Conservation (phyloP, 345 rosid species). For the Populus deltoides region DNA sequence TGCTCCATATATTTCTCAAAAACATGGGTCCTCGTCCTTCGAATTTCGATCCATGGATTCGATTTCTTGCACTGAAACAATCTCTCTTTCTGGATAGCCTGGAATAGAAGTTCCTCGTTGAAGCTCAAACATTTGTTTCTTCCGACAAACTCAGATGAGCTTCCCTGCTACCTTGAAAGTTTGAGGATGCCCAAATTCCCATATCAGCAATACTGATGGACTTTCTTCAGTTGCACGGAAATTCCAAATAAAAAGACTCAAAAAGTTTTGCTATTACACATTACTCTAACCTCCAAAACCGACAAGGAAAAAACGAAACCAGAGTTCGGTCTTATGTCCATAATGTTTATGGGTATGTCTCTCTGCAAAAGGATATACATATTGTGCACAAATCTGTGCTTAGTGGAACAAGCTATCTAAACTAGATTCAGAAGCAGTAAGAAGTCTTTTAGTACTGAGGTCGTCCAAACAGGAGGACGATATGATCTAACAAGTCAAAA, state of each 20-base stretch:
- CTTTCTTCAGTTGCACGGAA: background rate
- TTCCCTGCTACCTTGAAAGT: background rate
- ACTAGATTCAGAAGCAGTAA: background rate
- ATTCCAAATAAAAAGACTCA: background rate
- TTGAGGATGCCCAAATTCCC: background rate
- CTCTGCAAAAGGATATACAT: background rate
- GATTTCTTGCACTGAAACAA: background rate
- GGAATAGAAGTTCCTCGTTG: background rate
- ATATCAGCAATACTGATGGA: background rate
- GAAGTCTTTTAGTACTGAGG: background rate
- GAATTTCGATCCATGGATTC: background rate
- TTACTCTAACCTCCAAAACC: background rate
- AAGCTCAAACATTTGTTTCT: background rate
- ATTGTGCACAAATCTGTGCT: background rate
- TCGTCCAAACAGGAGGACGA: background rate
- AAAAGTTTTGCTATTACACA: background rate
- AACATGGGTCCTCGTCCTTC: no score
- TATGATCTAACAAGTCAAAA: constrained; percentile 11
- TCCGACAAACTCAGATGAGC: background rate
- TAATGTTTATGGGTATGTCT: background rate
- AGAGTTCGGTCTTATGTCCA: background rate
- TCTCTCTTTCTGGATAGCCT: background rate
- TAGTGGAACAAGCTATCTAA: background rate
- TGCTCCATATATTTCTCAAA: no score
- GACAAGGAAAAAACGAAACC: background rate